A percentile compares a stretch with the other conserved stretches of the same genome.
phyloP scores from a whole-genome alignment of 2,329 filamentous ascomycete species.

The Beauveria medogensis region DNA sequence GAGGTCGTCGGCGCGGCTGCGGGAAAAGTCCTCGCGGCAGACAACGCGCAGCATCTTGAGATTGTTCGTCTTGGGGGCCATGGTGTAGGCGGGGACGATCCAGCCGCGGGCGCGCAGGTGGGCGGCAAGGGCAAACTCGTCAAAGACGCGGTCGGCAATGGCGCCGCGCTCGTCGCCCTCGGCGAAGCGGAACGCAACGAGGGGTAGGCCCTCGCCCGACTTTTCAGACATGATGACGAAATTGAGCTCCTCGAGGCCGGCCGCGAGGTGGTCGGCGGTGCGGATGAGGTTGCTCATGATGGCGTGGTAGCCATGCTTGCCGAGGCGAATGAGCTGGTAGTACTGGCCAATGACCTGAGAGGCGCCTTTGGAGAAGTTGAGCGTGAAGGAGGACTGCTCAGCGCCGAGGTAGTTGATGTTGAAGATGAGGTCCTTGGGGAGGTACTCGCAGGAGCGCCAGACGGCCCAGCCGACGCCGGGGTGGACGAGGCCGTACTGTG shows the following conservation, averaged over 20 bases:
- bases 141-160: constrained; percentile 51
- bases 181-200: constrained; percentile 79
- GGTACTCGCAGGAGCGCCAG: constrained; percentile 74
- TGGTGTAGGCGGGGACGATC: constrained; percentile 94
- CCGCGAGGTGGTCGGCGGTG: constrained; percentile 78
- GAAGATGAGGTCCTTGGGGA: constrained; percentile 90
- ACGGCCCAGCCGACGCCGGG: constrained; percentile 92
- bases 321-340: constrained; percentile 92
- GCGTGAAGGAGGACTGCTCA: constrained; percentile 89
- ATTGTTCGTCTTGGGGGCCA: constrained; percentile 78
- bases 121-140: constrained; percentile 75
- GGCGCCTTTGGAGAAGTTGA: constrained; percentile 95
- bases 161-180: constrained; percentile 41
- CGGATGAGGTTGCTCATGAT: constrained; percentile 94
- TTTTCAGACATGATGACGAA: constrained; percentile 85
- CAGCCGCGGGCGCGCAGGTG: constrained; percentile 80
- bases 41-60: constrained; percentile 91
- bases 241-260: constrained; percentile 62
- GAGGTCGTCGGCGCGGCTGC: constrained; percentile 70
- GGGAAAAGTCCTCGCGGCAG: constrained; percentile 85
- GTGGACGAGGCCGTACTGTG: constrained; percentile 58
- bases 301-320: constrained; percentile 81
- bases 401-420: constrained; percentile 99
- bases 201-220: constrained; percentile 69
- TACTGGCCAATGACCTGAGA: constrained; percentile 95